Conservation (phyloP, 208 protist genomes). For the Naegleria fowleri region DNA sequence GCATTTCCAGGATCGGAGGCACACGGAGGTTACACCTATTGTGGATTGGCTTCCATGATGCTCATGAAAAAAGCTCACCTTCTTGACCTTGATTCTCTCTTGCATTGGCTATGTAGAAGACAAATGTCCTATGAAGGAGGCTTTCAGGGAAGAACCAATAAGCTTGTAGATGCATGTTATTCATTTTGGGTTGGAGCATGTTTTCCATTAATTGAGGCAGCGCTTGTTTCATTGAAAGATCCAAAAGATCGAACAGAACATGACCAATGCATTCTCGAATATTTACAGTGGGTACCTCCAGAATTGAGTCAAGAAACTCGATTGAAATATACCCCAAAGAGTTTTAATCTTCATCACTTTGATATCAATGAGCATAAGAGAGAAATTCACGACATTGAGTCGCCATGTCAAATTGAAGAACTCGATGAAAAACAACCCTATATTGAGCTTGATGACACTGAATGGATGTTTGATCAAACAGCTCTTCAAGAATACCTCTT, state of each 20-base stretch:
- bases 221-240: not conserved
- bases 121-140: conserved; percentile 74
- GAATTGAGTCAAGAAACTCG: too few relatives aligned
- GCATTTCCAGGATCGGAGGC: conserved; percentile 56
- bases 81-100: conserved; percentile 44
- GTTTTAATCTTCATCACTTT: not conserved
- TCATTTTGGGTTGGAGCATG: conserved; percentile 88
- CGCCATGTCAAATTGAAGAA: not conserved
- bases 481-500: conserved; percentile 68
- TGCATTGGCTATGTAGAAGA: conserved; percentile 63
- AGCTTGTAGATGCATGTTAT: conserved; percentile 95
- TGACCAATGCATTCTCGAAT: not conserved
- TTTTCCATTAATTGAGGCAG: conserved; percentile 9
- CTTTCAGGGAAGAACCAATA: conserved; percentile 91
- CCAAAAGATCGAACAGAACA: not conserved
- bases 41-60: conserved; percentile 63
- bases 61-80: conserved; percentile 57
- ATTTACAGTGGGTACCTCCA: not conserved
- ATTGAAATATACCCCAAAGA: not conserved
- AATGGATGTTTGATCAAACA: conserved; percentile 23
- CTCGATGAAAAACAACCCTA: not conserved
- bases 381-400: too few relatives aligned
- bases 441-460: not conserved
- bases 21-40: conserved; percentile 85
- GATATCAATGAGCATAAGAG: not conserved